A percentile compares a stretch with the other conserved stretches of the same genome.
phyloP scores from a whole-genome alignment of 2,329 filamentous ascomycete genomes.

The Neofusicoccum parvum region DNA sequence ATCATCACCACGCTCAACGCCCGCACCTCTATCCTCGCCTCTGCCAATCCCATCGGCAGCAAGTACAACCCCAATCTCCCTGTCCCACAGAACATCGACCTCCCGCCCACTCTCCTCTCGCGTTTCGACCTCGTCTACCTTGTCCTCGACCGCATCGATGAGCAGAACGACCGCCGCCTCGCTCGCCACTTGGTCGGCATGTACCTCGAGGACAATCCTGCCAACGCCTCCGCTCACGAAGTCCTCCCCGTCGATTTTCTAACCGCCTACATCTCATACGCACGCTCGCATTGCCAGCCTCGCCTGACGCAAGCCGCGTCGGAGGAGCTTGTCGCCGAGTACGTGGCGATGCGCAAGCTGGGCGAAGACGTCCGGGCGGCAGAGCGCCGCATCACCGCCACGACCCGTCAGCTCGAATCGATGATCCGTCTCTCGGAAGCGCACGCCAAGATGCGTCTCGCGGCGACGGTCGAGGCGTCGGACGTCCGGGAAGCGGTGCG shows the following conservation, averaged over 20 bases:
- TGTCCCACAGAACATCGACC: constrained; percentile 96
- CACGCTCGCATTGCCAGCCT: constrained; percentile 82
- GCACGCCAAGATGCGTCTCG: constrained; percentile 96
- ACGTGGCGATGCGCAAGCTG: constrained; percentile 92
- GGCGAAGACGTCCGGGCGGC: constrained; percentile 71
- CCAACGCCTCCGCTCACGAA: constrained; percentile 77
- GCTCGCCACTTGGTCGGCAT: constrained; percentile 93
- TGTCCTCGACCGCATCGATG: constrained; percentile 90
- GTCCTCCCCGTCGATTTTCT: constrained; percentile 88
- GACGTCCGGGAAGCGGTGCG: constrained; percentile 92
- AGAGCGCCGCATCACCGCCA: constrained; percentile 96
- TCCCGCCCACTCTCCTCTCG: constrained; percentile 90
- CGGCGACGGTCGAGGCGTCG: constrained; percentile 69
- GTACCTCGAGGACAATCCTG: constrained; percentile 93
- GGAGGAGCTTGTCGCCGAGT: constrained; percentile 80
- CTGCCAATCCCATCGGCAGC: constrained; percentile 96
- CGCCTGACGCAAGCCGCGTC: constrained; percentile 77
- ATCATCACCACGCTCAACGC: constrained; percentile 91
- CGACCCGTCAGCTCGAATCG: constrained; percentile 91
- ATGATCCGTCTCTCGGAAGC: constrained; percentile 98
- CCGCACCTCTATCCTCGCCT: constrained; percentile 91
- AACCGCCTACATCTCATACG: constrained; percentile 96
- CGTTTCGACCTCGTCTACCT: constrained; percentile 97
- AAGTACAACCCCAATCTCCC: constrained; percentile 96
- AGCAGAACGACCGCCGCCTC: constrained; percentile 82